These are phyloP conservation scores for Trichosporon faecale DNA, from an alignment of 1,284 basidiomycete species.

Conservation along the genomic window DNA sequence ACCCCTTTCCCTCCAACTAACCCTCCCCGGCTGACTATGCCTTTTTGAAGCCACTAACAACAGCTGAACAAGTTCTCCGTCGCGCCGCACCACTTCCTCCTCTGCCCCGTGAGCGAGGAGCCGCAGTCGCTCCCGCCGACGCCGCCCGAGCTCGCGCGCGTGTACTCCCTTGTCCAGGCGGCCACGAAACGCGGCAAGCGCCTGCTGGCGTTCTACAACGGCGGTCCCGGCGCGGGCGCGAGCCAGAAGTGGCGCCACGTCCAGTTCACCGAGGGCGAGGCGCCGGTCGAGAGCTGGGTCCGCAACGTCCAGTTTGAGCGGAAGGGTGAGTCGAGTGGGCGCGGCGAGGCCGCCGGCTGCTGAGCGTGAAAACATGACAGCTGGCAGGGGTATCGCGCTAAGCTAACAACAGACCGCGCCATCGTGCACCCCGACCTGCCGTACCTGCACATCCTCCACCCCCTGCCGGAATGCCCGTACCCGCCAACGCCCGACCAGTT, in stretches of 20 bases:
- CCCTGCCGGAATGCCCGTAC: constrained; percentile 54
- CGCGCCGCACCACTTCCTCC: constrained; percentile 72
- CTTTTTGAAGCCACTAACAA: too few species aligned
- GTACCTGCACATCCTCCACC: constrained; percentile 72
- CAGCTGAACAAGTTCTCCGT: constrained; percentile 62
- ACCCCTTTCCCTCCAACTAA: not conserved
- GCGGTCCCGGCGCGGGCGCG: constrained; percentile 75
- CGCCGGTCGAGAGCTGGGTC: constrained; percentile 70
- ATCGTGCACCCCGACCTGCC: constrained; percentile 66
- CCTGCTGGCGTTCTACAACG: constrained; percentile 81
- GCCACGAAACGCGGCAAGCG: constrained; percentile 56
- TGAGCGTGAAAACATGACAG: too few species aligned
- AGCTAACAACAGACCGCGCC: constrained; percentile 60
- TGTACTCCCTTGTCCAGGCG: constrained; percentile 67
- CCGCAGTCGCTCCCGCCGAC: constrained; percentile 71
- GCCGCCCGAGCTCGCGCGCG: constrained; percentile 70
- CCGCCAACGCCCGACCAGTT: constrained; percentile 52
- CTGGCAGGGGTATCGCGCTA: too few species aligned
- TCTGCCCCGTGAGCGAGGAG: constrained; percentile 50
- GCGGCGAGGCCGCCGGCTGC: not conserved
- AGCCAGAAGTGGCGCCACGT: constrained; percentile 84
- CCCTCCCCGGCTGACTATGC: too few species aligned
- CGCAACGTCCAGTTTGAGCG: constrained; percentile 61
- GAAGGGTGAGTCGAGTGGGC: constrained; percentile 55
- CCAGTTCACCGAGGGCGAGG: constrained; percentile 69